Percentiles rank a stretch among this genome's conserved stretches.
Conservation (phyloP, 2,329 filamentous ascomycete species). For the Exophiala mesophila region DNA sequence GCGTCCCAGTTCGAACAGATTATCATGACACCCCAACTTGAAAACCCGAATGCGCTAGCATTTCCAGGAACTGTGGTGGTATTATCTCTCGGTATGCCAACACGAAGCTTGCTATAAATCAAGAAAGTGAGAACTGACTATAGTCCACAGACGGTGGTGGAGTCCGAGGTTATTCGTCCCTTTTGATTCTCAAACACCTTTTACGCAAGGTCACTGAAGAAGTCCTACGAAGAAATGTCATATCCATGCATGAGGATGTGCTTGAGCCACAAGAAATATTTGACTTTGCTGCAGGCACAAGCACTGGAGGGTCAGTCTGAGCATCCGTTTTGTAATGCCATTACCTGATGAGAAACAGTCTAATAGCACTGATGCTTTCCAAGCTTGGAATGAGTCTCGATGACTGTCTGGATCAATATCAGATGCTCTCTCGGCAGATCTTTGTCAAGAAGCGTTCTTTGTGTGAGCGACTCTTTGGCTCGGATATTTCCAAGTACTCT, state of each 20-base stretch:
- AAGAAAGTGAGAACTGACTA: too few species aligned
- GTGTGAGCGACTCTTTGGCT: constrained; percentile 15
- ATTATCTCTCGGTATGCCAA: too few species aligned
- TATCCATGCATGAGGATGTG: constrained; percentile 7
- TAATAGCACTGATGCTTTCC: constrained; percentile 47
- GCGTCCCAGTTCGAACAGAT: too few species aligned
- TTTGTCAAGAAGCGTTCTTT: constrained; percentile 17
- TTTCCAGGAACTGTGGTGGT: too few species aligned
- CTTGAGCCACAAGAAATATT: constrained; percentile 35
- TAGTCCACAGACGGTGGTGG: constrained; percentile 43
- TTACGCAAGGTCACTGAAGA: constrained; percentile 30
- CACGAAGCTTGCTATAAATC: too few species aligned
- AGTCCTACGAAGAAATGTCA: constrained; percentile 12
- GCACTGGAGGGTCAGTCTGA: constrained; percentile 34
- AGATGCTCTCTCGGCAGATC: constrained; percentile 30
- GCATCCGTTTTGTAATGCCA: not conserved
- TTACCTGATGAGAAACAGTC: constrained; percentile 26
- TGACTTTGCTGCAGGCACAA: constrained; percentile 39
- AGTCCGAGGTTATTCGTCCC: constrained; percentile 36
- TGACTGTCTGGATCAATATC: constrained; percentile 42
- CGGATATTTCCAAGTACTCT: constrained; percentile 17
- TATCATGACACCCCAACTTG: too few species aligned
- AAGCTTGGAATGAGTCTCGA: constrained; percentile 42
- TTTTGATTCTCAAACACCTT: constrained; percentile 34
- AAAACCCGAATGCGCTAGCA: too few species aligned